These are phyloP conservation scores for Castanea mollissima DNA, from an alignment of 306 rosid species.

Conservation along the genomic window DNA sequence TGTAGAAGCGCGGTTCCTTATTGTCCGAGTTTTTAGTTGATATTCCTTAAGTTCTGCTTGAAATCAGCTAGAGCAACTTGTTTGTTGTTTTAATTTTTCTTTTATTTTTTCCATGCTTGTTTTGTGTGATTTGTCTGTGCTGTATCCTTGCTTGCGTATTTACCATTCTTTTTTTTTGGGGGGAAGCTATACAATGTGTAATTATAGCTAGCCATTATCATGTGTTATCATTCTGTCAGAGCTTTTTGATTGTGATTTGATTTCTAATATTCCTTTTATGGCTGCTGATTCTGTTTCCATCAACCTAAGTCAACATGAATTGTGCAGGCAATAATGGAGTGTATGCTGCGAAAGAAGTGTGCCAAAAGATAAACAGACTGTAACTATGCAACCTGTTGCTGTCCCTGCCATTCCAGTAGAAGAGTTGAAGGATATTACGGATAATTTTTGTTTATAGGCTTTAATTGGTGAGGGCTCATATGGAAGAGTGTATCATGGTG, in stretches of 20 bases:
- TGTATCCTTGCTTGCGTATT: background rate
- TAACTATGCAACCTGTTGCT: conserved; percentile 55
- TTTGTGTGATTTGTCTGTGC: background rate
- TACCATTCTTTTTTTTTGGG: no score
- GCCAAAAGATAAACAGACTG: conserved; percentile 22
- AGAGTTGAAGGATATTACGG: conserved; percentile 62
- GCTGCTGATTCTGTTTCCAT: conserved; percentile 18
- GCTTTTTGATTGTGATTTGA: background rate
- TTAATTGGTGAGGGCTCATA: conserved; percentile 81
- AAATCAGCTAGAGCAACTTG: background rate
- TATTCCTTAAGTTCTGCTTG: background rate
- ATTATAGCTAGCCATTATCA: background rate
- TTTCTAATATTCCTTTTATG: background rate
- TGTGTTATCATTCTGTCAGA: background rate
- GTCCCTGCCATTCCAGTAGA: conserved; percentile 66
- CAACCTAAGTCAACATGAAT: background rate
- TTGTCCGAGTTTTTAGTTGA: background rate
- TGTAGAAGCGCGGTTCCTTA: background rate
- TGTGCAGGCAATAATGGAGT: conserved; percentile 41
- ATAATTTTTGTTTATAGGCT: conserved; percentile 54
- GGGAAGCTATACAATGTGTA: background rate
- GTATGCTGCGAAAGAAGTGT: conserved; percentile 38
- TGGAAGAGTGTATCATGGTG: conserved; percentile 65
- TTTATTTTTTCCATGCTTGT: background rate
- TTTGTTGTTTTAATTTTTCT: background rate